A percentile compares a stretch with the other conserved stretches of the same genome.
Evolutionary conservation across 1,139 yeast species (phyloP).

Genomic region (Scheffersomyces titani): DNA sequence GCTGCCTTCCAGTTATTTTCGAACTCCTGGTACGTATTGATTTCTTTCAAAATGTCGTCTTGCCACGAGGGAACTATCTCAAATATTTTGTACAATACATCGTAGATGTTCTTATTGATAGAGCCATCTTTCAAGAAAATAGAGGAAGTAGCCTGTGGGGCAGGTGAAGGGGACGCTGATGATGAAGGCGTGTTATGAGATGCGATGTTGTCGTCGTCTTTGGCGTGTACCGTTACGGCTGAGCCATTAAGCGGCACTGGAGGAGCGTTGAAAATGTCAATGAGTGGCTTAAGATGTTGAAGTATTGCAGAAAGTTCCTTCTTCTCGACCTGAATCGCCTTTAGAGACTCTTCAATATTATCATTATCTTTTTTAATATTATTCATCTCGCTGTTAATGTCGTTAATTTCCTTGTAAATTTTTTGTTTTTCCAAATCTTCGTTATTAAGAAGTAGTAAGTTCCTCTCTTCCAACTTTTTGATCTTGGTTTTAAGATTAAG

Average conservation of each 20-base stretch:
- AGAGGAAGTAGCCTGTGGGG: constrained; percentile 5
- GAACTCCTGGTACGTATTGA: constrained; percentile 26
- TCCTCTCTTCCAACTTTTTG: constrained; percentile 27
- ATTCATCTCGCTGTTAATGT: constrained; percentile 12
- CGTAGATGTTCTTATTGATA: constrained; percentile 28
- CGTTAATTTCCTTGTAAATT: constrained; percentile 15
- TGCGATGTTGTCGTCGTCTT: neutral
- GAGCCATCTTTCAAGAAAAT: constrained; percentile 36
- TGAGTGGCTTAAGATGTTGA: constrained; percentile 26
- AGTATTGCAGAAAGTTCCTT: constrained; percentile 21
- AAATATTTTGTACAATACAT: constrained; percentile 26
- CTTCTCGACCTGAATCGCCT: constrained; percentile 24
- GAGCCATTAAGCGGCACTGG: neutral
- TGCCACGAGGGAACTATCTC: constrained; percentile 38
- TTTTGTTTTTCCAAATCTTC: constrained; percentile 25
- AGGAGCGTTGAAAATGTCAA: constrained; percentile 24
- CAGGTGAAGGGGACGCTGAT: neutral
- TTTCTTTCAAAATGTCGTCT: constrained; percentile 32
- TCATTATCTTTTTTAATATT: constrained; percentile 21
- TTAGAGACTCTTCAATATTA: constrained; percentile 26
- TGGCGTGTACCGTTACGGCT: neutral
- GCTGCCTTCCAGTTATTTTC: constrained; percentile 38
- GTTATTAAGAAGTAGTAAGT: constrained; percentile 18
- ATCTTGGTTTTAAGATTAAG: constrained; percentile 24
- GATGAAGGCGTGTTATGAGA: neutral